phyloP scores from a whole-genome alignment of 2,329 filamentous ascomycete genomes.

The Fusarium solani-melongenae region DNA sequence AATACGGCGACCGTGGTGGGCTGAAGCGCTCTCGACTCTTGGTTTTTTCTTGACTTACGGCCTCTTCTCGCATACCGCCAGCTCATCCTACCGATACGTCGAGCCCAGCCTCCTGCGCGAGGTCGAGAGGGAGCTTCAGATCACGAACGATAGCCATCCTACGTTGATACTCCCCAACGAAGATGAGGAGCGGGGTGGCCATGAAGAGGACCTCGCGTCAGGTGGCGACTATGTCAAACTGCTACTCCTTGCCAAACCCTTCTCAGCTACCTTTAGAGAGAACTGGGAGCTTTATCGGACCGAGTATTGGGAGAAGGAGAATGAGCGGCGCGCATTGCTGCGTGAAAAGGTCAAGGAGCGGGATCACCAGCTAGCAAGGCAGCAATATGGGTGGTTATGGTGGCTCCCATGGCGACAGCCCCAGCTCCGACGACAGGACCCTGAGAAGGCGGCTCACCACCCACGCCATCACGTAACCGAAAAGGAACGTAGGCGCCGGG shows the following conservation, averaged over 20 bases:
- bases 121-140: constrained; percentile 68
- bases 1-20: constrained; percentile 83
- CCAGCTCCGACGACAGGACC: constrained; percentile 49
- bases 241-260: constrained; percentile 90
- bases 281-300: constrained; percentile 96
- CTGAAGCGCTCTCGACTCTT: constrained; percentile 77
- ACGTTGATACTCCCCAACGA: constrained; percentile 56
- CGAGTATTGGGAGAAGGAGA: constrained; percentile 98
- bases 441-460: constrained; percentile 52
- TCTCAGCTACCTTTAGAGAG: constrained; percentile 92
- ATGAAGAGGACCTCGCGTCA: constrained; percentile 90
- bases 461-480: constrained; percentile 56
- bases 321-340: constrained; percentile 83
- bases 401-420: constrained; percentile 77
- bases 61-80: constrained; percentile 73
- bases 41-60: constrained; percentile 84
- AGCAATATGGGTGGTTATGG: constrained; percentile 82
- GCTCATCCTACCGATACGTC: constrained; percentile 80
- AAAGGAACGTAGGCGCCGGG: constrained; percentile 62
- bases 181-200: constrained; percentile 72
- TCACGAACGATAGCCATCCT: constrained; percentile 56
- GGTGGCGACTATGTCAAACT: constrained; percentile 94
- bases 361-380: constrained; percentile 74
- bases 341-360: constrained; percentile 75
- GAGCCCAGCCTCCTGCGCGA: constrained; percentile 72